Base-by-base conservation (phyloP, 2,329 filamentous ascomycete genomes). In the Lizonia empirigonia region DNA sequence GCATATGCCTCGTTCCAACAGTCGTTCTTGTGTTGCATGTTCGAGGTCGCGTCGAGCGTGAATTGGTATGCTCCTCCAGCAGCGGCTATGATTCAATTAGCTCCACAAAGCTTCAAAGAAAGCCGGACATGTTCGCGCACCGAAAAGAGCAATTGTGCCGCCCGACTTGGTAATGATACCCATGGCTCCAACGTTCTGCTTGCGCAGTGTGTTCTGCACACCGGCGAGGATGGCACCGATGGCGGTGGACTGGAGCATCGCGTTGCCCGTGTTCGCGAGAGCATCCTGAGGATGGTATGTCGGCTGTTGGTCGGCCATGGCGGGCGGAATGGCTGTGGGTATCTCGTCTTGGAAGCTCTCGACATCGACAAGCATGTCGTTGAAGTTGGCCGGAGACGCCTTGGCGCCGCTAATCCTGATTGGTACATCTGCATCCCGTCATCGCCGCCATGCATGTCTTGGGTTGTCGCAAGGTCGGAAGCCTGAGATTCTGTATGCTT, bases 1-100 rank as follows among this genome's bases (percentile, higher is more conserved):
- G 86, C 91, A 55, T 91, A 78, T 32, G 85, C 83, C 48, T 86
- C 79, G 74, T 92, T 94, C 77, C 83, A 87, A 60, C 81, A 78
- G 71, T 96, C 92, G 52, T 96, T 85, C 78, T 88, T 91, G 75
- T 91, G 82, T 67, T 91, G 87, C 60, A 97, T 79, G 77, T 97
- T 97, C 74, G 90, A 90, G 36, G 88, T 82, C 40, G 90, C 88
- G 63, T 82, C 83, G 64, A 83, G 86, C 64, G 86, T 82, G 79
- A 97, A 96, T 65, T 85, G 82, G 76, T 91, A 96, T 55, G 87
- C 82, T 66, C 84, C 86, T 68, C 89, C 89, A 74, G 86, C 84
- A 32, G 85, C 84, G 68, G 86, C 89, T 92, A 64, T 44, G 59
- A 36, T n/a, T 53, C 61, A 64, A 69, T 72, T 68, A 71, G 69